Conservation (phyloP, 2,329 filamentous ascomycete genomes). For the Sporothrix humicola region DNA sequence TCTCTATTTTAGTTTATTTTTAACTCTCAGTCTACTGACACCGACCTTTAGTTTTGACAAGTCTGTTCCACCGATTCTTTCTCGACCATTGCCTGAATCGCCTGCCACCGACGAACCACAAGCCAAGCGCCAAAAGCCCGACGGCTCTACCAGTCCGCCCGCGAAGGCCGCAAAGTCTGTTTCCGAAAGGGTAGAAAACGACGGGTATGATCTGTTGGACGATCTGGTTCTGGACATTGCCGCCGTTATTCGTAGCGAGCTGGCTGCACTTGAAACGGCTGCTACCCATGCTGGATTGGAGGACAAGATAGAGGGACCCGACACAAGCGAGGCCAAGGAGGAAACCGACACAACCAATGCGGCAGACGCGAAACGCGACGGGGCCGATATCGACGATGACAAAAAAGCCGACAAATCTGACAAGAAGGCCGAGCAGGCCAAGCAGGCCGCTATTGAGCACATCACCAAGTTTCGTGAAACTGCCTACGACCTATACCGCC, state of each 20-base stretch:
- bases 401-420: not conserved
- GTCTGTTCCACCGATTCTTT: constrained; percentile 58
- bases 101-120: constrained; percentile 57
- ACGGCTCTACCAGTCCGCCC: constrained; percentile 48
- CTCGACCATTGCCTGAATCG: constrained; percentile 56
- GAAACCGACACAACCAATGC: not conserved
- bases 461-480: constrained; percentile 65
- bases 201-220: constrained; percentile 65
- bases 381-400: not conserved
- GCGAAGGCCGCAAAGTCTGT: constrained; percentile 48
- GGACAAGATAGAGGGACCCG: not conserved
- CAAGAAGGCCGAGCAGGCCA: constrained; percentile 32
- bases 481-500: constrained; percentile 66
- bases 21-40: not conserved
- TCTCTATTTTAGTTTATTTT: no score
- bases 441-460: constrained; percentile 50
- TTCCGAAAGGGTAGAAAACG: constrained; percentile 58
- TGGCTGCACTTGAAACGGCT: constrained; percentile 52
- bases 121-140: constrained; percentile 65
- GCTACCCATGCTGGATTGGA: not conserved
- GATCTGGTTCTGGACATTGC: constrained; percentile 66
- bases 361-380: not conserved
- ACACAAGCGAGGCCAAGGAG: not conserved
- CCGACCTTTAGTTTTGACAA: constrained; percentile 57
- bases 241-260: constrained; percentile 44